A percentile compares a stretch with the other conserved stretches of the same genome.
Evolutionary conservation across 1,284 basidiomycete species (phyloP).

Genomic region (Anthracocystis panici-leucophaei): DNA sequence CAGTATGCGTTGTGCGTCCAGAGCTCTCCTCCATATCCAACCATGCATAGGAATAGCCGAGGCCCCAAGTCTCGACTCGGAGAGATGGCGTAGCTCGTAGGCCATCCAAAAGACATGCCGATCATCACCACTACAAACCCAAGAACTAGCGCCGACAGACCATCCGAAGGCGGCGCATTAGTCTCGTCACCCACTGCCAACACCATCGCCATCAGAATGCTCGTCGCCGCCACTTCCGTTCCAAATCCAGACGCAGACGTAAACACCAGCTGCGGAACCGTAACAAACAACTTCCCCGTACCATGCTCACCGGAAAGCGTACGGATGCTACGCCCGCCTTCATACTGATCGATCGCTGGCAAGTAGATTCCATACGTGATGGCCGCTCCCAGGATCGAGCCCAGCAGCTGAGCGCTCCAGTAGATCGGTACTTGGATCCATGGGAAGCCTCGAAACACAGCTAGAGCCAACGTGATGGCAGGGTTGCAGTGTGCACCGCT

Average conservation of each 20-base stretch:
- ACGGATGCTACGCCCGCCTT: conserved; percentile 77
- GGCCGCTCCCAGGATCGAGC: conserved; percentile 78
- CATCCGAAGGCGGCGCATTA: conserved; percentile 73
- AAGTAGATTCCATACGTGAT: conserved; percentile 81
- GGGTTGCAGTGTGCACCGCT: conserved; percentile 56
- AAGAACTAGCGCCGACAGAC: conserved; percentile 74
- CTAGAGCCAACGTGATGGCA: conserved; percentile 75
- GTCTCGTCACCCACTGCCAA: conserved; percentile 54
- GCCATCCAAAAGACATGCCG: conserved; percentile 74
- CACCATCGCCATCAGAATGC: conserved; percentile 57
- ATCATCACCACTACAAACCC: conserved; percentile 75
- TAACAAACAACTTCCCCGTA: conserved; percentile 80
- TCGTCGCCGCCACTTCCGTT: conserved; percentile 54
- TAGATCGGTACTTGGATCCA: conserved; percentile 83
- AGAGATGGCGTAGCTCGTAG: conserved; percentile 76
- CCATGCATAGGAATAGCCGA: conserved; percentile 75
- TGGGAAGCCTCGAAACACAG: conserved; percentile 80
- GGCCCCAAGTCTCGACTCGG: conserved; percentile 78
- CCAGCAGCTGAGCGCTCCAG: conserved; percentile 79
- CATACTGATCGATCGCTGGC: conserved; percentile 79
- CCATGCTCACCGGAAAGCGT: conserved; percentile 73
- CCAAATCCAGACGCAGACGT: conserved; percentile 31
- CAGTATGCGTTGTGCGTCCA: conserved; percentile 75
- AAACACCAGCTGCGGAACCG: conserved; percentile 72
- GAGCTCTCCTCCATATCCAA: conserved; percentile 74